Conservation (phyloP, 495 filamentous ascomycete species). For the Aspergillus funiculosus region DNA sequence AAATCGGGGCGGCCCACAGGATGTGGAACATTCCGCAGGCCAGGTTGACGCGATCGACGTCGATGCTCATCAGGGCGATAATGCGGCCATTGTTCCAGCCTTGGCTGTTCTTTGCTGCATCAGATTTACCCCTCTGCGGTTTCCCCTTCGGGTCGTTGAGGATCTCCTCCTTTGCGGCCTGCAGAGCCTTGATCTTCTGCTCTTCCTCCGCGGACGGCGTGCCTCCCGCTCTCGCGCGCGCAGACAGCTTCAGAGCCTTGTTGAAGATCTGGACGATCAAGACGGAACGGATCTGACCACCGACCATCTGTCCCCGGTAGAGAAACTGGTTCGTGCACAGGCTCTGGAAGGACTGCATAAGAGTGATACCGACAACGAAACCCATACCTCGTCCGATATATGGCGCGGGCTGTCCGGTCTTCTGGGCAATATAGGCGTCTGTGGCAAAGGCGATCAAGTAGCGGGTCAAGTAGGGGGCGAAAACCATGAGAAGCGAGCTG, state of each 20-base stretch:
- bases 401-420: constrained; percentile 44
- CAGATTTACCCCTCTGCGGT: constrained; percentile 23
- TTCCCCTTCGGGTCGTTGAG: constrained; percentile 31
- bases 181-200: constrained; percentile 22
- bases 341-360: constrained; percentile 70
- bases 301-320: constrained; percentile 73
- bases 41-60: constrained; percentile 84
- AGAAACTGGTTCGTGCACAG: constrained; percentile 75
- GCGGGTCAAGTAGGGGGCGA: constrained; percentile 66
- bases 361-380: constrained; percentile 66
- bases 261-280: constrained; percentile 72
- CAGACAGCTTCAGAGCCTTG: constrained; percentile 77
- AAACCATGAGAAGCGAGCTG: constrained; percentile 62
- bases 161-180: constrained; percentile 40
- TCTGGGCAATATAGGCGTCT: constrained; percentile 62
- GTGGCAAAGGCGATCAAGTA: constrained; percentile 76
- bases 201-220: constrained; percentile 37
- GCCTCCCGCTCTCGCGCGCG: constrained; percentile 66
- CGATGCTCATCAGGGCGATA: constrained; percentile 86
- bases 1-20: constrained; percentile 76
- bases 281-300: constrained; percentile 67
- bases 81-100: constrained; percentile 91
- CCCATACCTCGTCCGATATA: constrained; percentile 63
- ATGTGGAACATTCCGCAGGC: constrained; percentile 85
- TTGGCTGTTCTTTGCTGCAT: constrained; percentile 52